Base-by-base conservation (phyloP, 2,329 filamentous ascomycete genomes). In the Penicillium sp. region DNA sequence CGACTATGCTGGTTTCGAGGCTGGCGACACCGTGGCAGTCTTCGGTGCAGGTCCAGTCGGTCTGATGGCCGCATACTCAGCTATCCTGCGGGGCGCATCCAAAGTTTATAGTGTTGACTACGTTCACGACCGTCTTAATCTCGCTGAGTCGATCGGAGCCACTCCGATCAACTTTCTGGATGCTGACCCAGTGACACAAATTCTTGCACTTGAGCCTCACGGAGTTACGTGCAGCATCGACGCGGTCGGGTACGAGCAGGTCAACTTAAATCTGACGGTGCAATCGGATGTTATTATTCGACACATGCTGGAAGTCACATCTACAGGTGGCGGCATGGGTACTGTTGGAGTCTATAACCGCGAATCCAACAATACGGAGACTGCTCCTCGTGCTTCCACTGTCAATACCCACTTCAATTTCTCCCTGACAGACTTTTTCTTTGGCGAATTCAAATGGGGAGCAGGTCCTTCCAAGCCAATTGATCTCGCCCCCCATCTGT, bases 31-130 rank as follows among this genome's bases (percentile, higher is more conserved):
- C n/a, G n/a, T n/a, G n/a, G n/a, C n/a, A n/a, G n/a, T n/a, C n/a
- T n/a, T n/a, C n/a, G n/a, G n/a, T n/a, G n/a, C n/a, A n/a, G n/a
- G n/a, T n/a, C n/a, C n/a, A n/a, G n/a, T n/a, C n/a, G n/a, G n/a
- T n/a, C n/a, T n/a, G n/a, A n/a, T n/a, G n/a, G n/a, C n/a, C n/a
- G n/a, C n/a, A n/a, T n/a, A n/a, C n/a, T n/a, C n/a, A n/a, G n/a
- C n/a, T n/a, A n/a, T n/a, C n/a, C n/a, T n/a, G n/a, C n/a, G n/a
- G n/a, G n/a, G n/a, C n/a, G n/a, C n/a, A n/a, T n/a, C n/a, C n/a
- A n/a, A n/a, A n/a, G 81, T 88, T 0, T 87, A 76, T 51, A 80
- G 84, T 1, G 81, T 88, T 2, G 85, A 88, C 56, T 78, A 80
- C 21, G 84, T 87, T 0, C 74, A 76, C 0, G 82, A 85, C 60